Evolutionary conservation across 805 yeast genomes (phyloP).

Genomic region (Pichia kluyveri): DNA sequence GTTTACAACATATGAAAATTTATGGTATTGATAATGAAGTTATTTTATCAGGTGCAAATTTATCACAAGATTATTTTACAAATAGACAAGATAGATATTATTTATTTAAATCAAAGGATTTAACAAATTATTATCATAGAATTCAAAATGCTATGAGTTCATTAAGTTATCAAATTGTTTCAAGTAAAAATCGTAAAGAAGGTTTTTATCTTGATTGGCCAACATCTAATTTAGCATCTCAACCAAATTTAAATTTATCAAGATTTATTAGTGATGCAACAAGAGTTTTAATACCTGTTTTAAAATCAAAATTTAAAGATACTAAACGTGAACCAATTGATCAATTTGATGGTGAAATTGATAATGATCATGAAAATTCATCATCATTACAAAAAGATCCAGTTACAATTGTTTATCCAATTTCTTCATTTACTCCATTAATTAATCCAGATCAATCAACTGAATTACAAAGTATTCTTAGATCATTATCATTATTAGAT

Average conservation of each 20-base stretch:
- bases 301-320: constrained; percentile 33
- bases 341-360: not conserved
- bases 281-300: constrained; percentile 44
- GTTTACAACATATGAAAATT: constrained; percentile 94
- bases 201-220: constrained; percentile 72
- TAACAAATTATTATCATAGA: constrained; percentile 68
- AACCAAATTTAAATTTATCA: constrained; percentile 50
- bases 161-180: constrained; percentile 58
- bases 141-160: constrained; percentile 61
- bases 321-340: constrained; percentile 1
- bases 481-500: constrained; percentile 49
- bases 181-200: constrained; percentile 26
- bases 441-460: constrained; percentile 64
- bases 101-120: constrained; percentile 43
- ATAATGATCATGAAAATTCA: too few species aligned
- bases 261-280: constrained; percentile 52
- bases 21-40: constrained; percentile 93
- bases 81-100: constrained; percentile 93
- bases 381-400: constrained; percentile 12
- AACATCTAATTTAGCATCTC: constrained; percentile 48
- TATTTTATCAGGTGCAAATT: constrained; percentile 82
- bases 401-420: constrained; percentile 73
- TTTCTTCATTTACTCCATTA: constrained; percentile 85
- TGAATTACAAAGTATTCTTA: constrained; percentile 63
- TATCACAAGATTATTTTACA: constrained; percentile 86